A percentile compares a stretch with the other conserved stretches of the same genome.
phyloP scores from a whole-genome alignment of 1,284 basidiomycete species.

The Blastosporella zonata region DNA sequence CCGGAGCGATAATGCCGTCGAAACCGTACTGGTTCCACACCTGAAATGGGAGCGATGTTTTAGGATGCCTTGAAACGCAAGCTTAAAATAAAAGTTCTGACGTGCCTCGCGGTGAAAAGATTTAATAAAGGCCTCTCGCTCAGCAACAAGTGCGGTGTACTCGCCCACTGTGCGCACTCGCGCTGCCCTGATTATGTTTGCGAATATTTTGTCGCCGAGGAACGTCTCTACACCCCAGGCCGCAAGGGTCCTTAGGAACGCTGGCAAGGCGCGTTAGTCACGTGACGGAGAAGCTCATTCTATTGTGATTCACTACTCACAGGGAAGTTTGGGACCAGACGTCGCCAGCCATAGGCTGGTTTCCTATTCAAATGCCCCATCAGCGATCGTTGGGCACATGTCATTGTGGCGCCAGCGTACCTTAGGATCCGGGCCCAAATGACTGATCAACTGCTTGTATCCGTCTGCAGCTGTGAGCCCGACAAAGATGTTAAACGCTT shows the following conservation, averaged over 20 bases:
- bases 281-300: not conserved
- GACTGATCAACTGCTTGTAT: conserved; percentile 66
- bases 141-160: conserved; percentile 39
- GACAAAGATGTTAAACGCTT: conserved; percentile 63
- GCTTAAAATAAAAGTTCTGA: conserved; percentile 8
- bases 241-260: conserved; percentile 47
- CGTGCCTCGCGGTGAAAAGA: conserved; percentile 59
- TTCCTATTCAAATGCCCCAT: conserved; percentile 37
- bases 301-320: conserved; percentile 28
- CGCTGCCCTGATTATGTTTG: conserved; percentile 36
- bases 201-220: conserved; percentile 57
- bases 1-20: conserved; percentile 77
- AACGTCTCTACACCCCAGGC: conserved; percentile 48
- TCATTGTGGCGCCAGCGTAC: conserved; percentile 29
- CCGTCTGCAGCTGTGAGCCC: conserved; percentile 75
- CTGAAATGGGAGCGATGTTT: conserved; percentile 29
- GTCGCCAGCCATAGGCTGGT: conserved; percentile 55
- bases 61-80: not conserved
- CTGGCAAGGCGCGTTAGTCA: conserved; percentile 28
- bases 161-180: conserved; percentile 55
- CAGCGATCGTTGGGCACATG: not conserved
- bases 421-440: conserved; percentile 69
- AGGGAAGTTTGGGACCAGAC: conserved; percentile 59
- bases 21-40: conserved; percentile 70
- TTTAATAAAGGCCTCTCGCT: conserved; percentile 49